Base-by-base conservation (phyloP, 139 green algal genomes). In the Desmodesmus armatus region DNA sequence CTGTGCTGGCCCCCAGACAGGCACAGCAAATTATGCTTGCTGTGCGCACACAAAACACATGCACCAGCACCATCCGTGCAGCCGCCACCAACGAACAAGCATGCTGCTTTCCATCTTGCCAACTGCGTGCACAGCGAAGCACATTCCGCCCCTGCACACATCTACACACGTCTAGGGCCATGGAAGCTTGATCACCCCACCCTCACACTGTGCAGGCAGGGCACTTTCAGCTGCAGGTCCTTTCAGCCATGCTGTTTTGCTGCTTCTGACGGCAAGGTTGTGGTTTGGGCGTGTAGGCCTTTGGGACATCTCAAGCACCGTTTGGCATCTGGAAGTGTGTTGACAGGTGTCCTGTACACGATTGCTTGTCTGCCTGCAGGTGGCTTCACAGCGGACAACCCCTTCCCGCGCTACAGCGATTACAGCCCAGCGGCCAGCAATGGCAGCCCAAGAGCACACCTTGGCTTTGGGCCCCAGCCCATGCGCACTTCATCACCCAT, bases 311-410 rank as follows among this genome's bases (percentile, higher is more conserved):
- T n/a, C n/a, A n/a, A n/a, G n/a, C n/a, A n/a, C n/a, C n/a, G 47
- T 13, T 58, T 15, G 17, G 17, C 13, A 15, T 58, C 17, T 58
- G 47, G 17, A 13, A 13, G 17, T 23, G 47, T 13, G 13, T 58
- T 58, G 47, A 58, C 47, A 13, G 47, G 47, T 15, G 13, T 15
- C 17, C 21, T 69, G 17, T 39, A 39, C n/a, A 69, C 37, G n/a
- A 9, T 33, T 23, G 40, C 39, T 35, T 39, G 37, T 31, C 2
- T 60, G 31, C 40, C 25, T 82, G 76, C 76, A 82, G 76, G 76
- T 53, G 76, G 76, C 27, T 82, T 82, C 55, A 82, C 53, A 60
- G 33, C 76, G n/a, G 55, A 71, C 21, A 82, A 82, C 40, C 76
- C 76, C 9, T 82, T 82, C 37, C 76, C 55, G 13, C 76, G 76